Conservation (phyloP, 139 green algal species). For the Chlamydomonas eustigma region DNA sequence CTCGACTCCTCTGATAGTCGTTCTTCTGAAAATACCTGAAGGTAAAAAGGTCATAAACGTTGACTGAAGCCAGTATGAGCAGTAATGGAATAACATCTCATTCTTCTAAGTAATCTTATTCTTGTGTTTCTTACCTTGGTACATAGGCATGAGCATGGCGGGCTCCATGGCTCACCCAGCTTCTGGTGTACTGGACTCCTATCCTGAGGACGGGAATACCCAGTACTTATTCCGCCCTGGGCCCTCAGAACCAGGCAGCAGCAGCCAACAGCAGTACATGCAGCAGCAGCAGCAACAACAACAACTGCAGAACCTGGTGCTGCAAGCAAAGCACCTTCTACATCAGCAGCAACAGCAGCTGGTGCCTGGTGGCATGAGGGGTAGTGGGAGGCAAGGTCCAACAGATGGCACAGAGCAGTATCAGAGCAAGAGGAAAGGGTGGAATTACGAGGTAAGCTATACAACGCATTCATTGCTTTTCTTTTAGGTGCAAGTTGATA, state of each 20-base stretch:
- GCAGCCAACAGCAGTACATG: slow-evolving; percentile 1
- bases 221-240: not conserved
- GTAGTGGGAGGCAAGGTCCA: no score
- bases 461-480: no score
- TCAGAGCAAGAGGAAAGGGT: no score
- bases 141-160: not conserved
- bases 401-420: no score
- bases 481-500: no score
- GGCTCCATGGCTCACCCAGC: not conserved
- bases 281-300: not conserved
- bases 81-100: not conserved
- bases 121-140: not conserved
- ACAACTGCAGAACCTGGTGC: not conserved
- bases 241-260: not conserved
- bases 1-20: not conserved
- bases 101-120: not conserved
- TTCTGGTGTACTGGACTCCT: not conserved
- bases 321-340: not conserved
- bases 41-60: not conserved
- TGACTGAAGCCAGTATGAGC: not conserved
- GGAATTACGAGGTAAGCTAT: no score
- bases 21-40: not conserved
- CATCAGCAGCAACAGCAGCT: not conserved
- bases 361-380: no score
- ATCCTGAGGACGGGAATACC: not conserved